Percentiles rank a stretch among this genome's conserved stretches.
These are phyloP conservation scores for Penicillium sp. DNA, from an alignment of 2,329 filamentous ascomycete species.

Conservation along the genomic window DNA sequence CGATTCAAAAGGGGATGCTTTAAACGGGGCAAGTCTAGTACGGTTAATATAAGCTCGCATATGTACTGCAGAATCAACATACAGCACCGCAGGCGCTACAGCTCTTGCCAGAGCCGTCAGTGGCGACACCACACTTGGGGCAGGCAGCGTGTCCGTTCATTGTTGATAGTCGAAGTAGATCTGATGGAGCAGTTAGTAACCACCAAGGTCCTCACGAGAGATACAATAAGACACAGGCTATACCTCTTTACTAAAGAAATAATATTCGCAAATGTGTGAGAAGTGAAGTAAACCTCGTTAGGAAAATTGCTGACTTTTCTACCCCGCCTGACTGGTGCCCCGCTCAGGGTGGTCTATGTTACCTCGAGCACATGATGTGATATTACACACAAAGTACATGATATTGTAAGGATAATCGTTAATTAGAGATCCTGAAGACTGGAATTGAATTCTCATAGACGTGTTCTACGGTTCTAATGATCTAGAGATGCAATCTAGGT, in stretches of 20 bases:
- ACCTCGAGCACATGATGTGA: background rate
- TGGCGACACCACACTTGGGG: slow-evolving; percentile 22
- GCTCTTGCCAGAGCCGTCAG: slow-evolving; percentile 17
- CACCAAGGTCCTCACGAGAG: slow-evolving; percentile 1
- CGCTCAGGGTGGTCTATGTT: background rate
- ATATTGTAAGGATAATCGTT: too few relatives aligned
- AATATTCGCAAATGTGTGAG: background rate
- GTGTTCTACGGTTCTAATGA: background rate
- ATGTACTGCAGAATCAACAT: background rate
- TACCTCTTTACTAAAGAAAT: background rate
- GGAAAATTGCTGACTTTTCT: slow-evolving; percentile 13
- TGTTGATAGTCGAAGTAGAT: slow-evolving; percentile 8
- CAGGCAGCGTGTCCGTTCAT: slow-evolving; percentile 24
- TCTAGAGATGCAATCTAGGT: background rate
- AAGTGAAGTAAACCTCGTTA: background rate
- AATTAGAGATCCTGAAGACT: background rate
- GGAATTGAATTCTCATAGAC: accelerated
- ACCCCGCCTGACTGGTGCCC: slow-evolving; percentile 14
- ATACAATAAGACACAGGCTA: background rate
- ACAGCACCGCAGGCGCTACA: slow-evolving; percentile 26
- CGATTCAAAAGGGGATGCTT: background rate
- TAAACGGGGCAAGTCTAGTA: slow-evolving; percentile 22
- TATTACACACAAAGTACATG: too few relatives aligned
- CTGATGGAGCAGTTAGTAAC: background rate
- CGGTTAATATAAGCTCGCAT: slow-evolving; percentile 3